Evolutionary conservation across 495 filamentous ascomycete species (phyloP).

Genomic region (Penicillium bialowiezense): DNA sequence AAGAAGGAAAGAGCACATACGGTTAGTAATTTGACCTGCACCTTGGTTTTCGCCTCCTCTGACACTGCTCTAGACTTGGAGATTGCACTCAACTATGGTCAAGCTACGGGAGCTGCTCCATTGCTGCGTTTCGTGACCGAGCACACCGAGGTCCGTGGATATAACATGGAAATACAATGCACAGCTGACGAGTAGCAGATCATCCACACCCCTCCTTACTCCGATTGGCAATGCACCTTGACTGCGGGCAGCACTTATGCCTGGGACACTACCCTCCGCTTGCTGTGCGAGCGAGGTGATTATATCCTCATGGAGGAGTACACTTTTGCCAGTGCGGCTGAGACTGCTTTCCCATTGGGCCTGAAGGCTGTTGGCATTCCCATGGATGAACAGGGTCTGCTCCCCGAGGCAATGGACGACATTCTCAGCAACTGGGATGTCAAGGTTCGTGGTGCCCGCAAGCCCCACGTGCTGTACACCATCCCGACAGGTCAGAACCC

Average conservation of each 20-base stretch:
- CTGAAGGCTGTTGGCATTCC: constrained; percentile 66
- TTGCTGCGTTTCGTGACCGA: constrained; percentile 86
- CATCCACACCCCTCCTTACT: constrained; percentile 54
- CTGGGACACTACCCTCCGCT: constrained; percentile 72
- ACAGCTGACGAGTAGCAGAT: constrained; percentile 21
- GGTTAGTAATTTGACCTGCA: no score
- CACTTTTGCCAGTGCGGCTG: constrained; percentile 76
- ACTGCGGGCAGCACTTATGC: constrained; percentile 76
- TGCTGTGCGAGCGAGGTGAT: constrained; percentile 71
- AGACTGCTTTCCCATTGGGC: constrained; percentile 77
- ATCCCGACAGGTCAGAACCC: constrained; percentile 82
- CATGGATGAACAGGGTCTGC: constrained; percentile 75
- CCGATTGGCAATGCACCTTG: constrained; percentile 76
- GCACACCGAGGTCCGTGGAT: constrained; percentile 68
- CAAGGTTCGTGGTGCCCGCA: constrained; percentile 52
- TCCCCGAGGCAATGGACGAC: constrained; percentile 65
- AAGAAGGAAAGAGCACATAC: constrained; percentile 60
- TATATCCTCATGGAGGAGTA: constrained; percentile 81
- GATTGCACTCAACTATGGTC: constrained; percentile 86
- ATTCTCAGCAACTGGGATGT: constrained; percentile 67
- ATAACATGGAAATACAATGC: background rate
- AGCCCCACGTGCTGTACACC: constrained; percentile 63
- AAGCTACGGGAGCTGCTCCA: constrained; percentile 81
- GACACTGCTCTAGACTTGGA: constrained; percentile 74
- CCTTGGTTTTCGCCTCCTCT: no score